Base-by-base conservation (phyloP, 192 early-diverging fungal species). In the Coemansia sp. region DNA sequence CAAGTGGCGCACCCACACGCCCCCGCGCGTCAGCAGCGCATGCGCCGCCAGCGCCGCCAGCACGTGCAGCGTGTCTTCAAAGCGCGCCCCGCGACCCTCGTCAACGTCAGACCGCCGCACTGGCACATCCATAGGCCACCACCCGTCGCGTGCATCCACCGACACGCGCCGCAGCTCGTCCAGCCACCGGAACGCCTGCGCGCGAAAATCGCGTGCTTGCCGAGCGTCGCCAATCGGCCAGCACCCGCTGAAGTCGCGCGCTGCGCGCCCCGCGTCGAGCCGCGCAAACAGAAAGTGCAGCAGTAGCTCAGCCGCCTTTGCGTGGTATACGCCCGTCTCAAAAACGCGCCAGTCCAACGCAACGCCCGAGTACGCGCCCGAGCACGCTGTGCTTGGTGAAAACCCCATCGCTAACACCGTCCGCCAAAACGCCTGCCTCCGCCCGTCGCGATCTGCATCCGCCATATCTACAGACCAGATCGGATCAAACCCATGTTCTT, bases 131-230 rank as follows among this genome's bases (percentile, higher is more conserved):
- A 17, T 6, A 1, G 72, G 68, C 71, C 72, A 70, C 38, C 31
- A 9, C 8, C 56, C 56, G 10, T 59, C 64, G 17, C 33, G 36
- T 2, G 26, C 10, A 11, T 68, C 61, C 4, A 30, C 23, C 11
- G 58, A 52, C 8, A 70, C 72, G 18, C 77, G 80, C n/a, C 79
- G 70, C 4, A 82, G 39, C 29, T 83, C 73, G 35, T 86, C 84
- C 5, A 86, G 60, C 81, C 81, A 81, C 36, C 79, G 80, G 48
- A 81, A 84, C 25, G 66, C 71, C 25, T 73, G 60, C 11, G 78
- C 64, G 15, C 84, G 73, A 37, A 86, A 84, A 18, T 82, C 81
- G 9, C 81, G 59, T 3, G 81, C 75, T 32, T 84, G 78, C 19
- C 65, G 62, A 18, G 78, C 66, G 41, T 81, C 81, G 32, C 70